Conservation (phyloP, 495 filamentous ascomycete genomes). For the Tuber melanosporum region DNA sequence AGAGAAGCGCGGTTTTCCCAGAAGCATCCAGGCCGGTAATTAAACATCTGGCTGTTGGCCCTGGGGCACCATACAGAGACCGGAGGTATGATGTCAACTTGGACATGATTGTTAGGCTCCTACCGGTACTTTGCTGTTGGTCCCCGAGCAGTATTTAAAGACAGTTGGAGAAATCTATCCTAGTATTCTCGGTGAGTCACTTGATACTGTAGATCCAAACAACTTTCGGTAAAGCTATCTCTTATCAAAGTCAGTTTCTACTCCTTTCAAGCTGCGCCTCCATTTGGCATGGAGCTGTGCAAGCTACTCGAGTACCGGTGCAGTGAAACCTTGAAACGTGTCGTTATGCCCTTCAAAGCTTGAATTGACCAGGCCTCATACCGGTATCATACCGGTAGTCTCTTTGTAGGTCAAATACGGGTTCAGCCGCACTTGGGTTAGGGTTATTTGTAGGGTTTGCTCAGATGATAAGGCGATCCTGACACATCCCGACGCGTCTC, state of each 20-base stretch:
- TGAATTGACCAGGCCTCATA: background rate
- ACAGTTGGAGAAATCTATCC: background rate
- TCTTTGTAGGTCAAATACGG: background rate
- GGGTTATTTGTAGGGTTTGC: background rate
- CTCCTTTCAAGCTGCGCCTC: background rate
- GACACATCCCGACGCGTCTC: slow-evolving; percentile 4
- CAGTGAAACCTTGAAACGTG: slow-evolving; percentile 1
- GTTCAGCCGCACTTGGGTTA: background rate
- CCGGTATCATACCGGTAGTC: background rate
- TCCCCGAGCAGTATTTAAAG: background rate
- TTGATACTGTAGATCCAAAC: background rate
- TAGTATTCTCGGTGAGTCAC: background rate
- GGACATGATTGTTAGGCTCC: slow-evolving; percentile 9
- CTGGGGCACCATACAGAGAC: slow-evolving; percentile 14
- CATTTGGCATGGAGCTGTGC: background rate
- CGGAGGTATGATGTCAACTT: slow-evolving; percentile 20
- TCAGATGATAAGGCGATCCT: background rate
- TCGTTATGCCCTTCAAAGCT: background rate
- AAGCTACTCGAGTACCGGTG: background rate
- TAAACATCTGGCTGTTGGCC: slow-evolving; percentile 1
- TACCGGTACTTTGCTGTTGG: background rate
- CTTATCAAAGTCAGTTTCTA: background rate
- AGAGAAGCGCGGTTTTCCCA: slow-evolving; percentile 28
- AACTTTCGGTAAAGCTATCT: background rate
- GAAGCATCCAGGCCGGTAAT: slow-evolving; percentile 12